Evolutionary conservation across 305 asterid species (phyloP), one percentile per base, ranked within the genome.

Genomic region (Caryopteris hybrid): DNA sequence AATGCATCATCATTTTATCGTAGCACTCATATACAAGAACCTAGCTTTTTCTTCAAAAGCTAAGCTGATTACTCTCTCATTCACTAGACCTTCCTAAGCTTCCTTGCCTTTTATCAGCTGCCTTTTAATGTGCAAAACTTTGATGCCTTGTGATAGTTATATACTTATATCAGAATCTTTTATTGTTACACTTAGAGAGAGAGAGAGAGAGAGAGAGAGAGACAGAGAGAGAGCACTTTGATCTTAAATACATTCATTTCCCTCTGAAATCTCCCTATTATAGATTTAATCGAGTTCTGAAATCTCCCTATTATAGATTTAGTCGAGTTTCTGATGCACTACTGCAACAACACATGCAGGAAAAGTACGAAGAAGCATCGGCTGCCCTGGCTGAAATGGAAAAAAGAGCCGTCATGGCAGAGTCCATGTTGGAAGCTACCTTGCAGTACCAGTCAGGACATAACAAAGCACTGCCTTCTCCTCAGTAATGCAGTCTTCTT

Each of bases 381-480:
- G 74, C 80, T 46, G 78, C 91, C 31, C 69, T 87, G 71, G 85
- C 87, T 66, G 96, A 89, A 75, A 89, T 89, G 98, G 95, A 91
- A 74, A 84, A 87, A 82, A 82, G 96, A 71, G 89, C 82, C 17
- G 82, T 89, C 55, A 82, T 91, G 95, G 98, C 98, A 12, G 98
- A 91, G 71, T 87, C 98, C 41, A 91, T 89, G 98, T 79, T 91
- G 56, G 98, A 89, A 83, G 98, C 98, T 43, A 91, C 98, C 65
- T 85, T 91, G 81, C 98, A 91, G 79, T 91, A 85, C 78, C 96
- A 91, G 77, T 88, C 95, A 16, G 95, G 89, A 53, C 96, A 87
- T 74, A 81, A 57, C 82, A 91, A 89, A 81, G 71, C 83, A 6
- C 88, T 66, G 74, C 88, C 94, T 68, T 91, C 98, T 71, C 95